Base-by-base conservation (phyloP, 1,139 yeast genomes). In the Sugiyamaella japonica region DNA sequence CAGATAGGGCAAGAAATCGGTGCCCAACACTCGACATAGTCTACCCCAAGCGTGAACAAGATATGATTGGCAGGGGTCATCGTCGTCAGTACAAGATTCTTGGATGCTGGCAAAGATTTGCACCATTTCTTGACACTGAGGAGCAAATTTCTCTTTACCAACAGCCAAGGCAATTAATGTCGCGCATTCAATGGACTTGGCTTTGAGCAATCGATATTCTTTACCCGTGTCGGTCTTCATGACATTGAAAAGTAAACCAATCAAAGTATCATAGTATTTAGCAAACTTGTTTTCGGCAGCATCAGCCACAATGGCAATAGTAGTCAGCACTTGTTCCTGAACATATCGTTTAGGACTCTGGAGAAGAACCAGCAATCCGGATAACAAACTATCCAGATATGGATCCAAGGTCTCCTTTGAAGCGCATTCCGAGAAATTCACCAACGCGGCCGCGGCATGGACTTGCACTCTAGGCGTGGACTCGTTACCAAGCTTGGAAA, bases 361-460 rank as follows among this genome's bases (percentile, higher is more conserved):
- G 57, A 93, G 77, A 45, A 93, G 77, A 0, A 83, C 85, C 58
- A 93, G 76, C 59, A 95, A 76, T 62, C 88, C 86, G 46, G 83
- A 79, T 58, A 93, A 76, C 62, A 95, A 75, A 62, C 80, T 82
- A 70, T 93, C 99, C 67, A 93, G 77, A 66, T 87, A 91, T 9
- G 98, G 98, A 65, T 90, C 97, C 63, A 95, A 76, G 15, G 85
- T 82, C 59, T 87, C 95, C 67, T 89, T 88, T 5, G 90, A 76
- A 2, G 99, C 97, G 60, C 87, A 90, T 70, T 93, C 99, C 48
- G 95, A 84, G 69, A 93, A 93, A 69, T 93, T 93, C 44, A 93
- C 98, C 66, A 93, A 77, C 0, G 99, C 99, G 48, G 99, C 99
- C 39, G 99, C 98, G 13, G 97, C 99, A 69, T 93, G 99, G 0